These are phyloP conservation scores for Daldinia concentrica DNA, from an alignment of 495 filamentous ascomycete species.

Conservation along the genomic window DNA sequence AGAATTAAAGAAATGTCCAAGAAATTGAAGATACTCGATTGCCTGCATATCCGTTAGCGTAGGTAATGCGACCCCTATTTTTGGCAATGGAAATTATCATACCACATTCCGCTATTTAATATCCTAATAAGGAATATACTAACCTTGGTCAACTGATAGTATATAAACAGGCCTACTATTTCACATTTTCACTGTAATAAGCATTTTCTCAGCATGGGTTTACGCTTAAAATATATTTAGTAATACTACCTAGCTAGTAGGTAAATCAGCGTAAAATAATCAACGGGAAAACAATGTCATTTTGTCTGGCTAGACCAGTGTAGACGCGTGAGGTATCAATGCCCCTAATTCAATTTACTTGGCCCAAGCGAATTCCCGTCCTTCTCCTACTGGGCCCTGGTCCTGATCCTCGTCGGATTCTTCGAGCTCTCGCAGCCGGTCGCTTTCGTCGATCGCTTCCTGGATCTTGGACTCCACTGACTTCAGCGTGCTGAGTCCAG, in stretches of 20 bases:
- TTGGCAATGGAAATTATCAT: too few relatives aligned
- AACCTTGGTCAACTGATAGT: too few relatives aligned
- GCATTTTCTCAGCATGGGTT: too few relatives aligned
- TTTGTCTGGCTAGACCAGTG: neutral
- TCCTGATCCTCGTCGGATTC: neutral
- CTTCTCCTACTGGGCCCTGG: neutral
- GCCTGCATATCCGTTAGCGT: too few relatives aligned
- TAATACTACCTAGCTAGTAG: neutral
- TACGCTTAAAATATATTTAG: too few relatives aligned
- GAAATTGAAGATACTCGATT: too few relatives aligned
- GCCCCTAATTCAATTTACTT: neutral
- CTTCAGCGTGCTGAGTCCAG: neutral
- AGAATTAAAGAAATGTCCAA: too few relatives aligned
- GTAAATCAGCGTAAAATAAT: neutral
- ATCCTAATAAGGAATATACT: too few relatives aligned
- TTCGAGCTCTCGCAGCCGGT: neutral
- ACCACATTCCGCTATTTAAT: too few relatives aligned
- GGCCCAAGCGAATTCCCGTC: neutral
- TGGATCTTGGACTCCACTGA: neutral
- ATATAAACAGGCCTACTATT: too few relatives aligned
- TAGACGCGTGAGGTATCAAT: neutral
- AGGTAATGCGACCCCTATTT: too few relatives aligned
- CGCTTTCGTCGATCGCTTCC: neutral
- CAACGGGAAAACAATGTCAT: neutral
- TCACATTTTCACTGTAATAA: too few relatives aligned